phyloP scores from a whole-genome alignment of 2,329 filamentous ascomycete species.

The Myriangium duriaei region DNA sequence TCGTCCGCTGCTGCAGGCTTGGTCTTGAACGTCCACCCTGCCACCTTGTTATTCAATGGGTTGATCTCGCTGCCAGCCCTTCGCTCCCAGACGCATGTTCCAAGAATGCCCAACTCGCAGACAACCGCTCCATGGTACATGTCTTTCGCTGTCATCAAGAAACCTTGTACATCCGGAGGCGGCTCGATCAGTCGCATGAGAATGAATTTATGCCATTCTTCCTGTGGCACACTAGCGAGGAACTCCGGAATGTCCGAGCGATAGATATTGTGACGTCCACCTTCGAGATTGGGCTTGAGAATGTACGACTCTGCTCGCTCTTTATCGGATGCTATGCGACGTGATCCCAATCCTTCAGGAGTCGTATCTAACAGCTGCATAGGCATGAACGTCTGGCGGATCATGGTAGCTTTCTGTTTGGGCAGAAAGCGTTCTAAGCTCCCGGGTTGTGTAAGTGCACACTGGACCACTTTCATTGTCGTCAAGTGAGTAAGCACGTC shows the following conservation, averaged over 20 bases:
- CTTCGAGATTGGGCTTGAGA: slow-evolving; percentile 34
- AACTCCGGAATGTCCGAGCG: slow-evolving; percentile 26
- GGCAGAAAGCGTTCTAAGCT: slow-evolving; percentile 25
- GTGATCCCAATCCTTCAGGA: slow-evolving; percentile 18
- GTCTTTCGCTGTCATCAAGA: slow-evolving; percentile 23
- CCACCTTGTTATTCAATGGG: slow-evolving; percentile 18
- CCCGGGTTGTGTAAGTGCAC: slow-evolving; percentile 24
- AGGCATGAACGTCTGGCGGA: slow-evolving; percentile 27
- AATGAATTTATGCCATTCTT: slow-evolving; percentile 24
- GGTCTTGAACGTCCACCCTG: slow-evolving; percentile 34
- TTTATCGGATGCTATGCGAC: slow-evolving; percentile 17
- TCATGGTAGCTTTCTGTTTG: slow-evolving; percentile 16
- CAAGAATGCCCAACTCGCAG: slow-evolving; percentile 33
- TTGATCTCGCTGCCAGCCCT: background rate
- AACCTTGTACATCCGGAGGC: slow-evolving; percentile 19
- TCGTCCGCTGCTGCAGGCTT: slow-evolving; percentile 30
- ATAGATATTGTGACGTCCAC: slow-evolving; percentile 33
- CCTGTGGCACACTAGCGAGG: slow-evolving; percentile 17
- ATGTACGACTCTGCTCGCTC: slow-evolving; percentile 21
- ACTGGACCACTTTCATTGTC: slow-evolving; percentile 34
- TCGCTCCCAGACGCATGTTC: slow-evolving; percentile 28
- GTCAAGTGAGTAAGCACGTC: too few species aligned
- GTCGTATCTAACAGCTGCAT: slow-evolving; percentile 27
- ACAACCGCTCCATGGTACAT: slow-evolving; percentile 26
- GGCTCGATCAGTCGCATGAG: slow-evolving; percentile 31